phyloP scores from a whole-genome alignment of 2,329 filamentous ascomycete genomes.

The Exserohilum rostratum region DNA sequence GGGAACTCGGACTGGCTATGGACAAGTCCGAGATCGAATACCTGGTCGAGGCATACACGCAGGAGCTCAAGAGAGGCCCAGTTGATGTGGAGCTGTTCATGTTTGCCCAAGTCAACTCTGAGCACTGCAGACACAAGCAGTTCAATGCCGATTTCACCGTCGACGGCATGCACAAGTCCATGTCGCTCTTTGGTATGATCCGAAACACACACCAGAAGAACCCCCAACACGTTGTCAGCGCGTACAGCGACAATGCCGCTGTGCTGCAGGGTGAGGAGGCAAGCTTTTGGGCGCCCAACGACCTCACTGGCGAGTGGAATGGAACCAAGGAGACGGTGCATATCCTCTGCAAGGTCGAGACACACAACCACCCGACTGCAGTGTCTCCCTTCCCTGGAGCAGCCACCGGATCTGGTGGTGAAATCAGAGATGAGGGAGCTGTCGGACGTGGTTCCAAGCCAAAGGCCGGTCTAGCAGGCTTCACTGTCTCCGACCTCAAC shows the following conservation, averaged over 20 bases:
- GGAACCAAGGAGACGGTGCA: conserved; percentile 86
- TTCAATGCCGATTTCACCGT: conserved; percentile 98
- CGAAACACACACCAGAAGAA: conserved; percentile 84
- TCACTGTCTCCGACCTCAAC: conserved; percentile 91
- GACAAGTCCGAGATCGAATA: conserved; percentile 92
- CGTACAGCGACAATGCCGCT: conserved; percentile 98
- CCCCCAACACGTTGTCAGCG: conserved; percentile 84
- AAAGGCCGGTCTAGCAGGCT: conserved; percentile 89
- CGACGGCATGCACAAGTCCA: conserved; percentile 78
- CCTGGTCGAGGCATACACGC: conserved; percentile 80
- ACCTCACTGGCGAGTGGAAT: conserved; percentile 84
- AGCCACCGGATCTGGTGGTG: conserved; percentile 92
- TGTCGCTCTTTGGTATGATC: conserved; percentile 94
- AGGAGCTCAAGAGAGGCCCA: conserved; percentile 68
- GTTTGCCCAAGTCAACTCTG: conserved; percentile 99
- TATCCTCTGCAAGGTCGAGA: conserved; percentile 93
- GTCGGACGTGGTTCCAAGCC: conserved; percentile 91
- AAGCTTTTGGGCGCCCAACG: conserved; percentile 85
- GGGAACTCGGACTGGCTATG: conserved; percentile 80
- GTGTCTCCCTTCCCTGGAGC: conserved; percentile 93
- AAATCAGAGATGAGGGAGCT: conserved; percentile 93
- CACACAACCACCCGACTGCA: conserved; percentile 95
- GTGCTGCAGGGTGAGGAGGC: conserved; percentile 77
- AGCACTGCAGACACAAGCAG: conserved; percentile 87
- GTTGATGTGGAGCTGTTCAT: conserved; percentile 97